A percentile compares a stretch with the other conserved stretches of the same genome.
Conservation (phyloP, 345 rosid genomes). For the Bretschneidera sinensis region DNA sequence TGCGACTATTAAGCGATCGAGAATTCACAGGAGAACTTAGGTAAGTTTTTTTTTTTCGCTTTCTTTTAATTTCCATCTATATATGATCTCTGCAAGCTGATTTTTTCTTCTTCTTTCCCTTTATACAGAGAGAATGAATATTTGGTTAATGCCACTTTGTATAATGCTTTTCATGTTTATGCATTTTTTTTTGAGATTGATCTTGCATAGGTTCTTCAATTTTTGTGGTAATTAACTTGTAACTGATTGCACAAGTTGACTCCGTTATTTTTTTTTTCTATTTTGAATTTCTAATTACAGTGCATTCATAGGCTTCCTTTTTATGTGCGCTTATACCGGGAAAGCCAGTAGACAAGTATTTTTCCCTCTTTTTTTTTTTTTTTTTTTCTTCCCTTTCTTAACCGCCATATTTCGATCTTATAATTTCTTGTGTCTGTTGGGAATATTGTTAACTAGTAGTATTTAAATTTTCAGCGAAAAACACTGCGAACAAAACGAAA, state of each 20-base stretch:
- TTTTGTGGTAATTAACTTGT: too few relatives aligned
- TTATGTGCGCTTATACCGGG: too few relatives aligned
- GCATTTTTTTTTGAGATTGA: neutral
- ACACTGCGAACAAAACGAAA: conserved; percentile 16
- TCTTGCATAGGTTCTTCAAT: neutral
- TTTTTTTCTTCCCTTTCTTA: too few relatives aligned
- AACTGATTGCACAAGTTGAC: too few relatives aligned
- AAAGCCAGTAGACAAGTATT: too few relatives aligned
- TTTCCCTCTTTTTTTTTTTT: too few relatives aligned
- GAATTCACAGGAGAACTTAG: neutral
- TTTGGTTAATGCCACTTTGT: too few relatives aligned
- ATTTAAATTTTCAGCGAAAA: neutral
- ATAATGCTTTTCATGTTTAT: neutral
- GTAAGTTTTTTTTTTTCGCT: conserved; percentile 3
- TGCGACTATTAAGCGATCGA: neutral
- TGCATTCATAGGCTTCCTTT: too few relatives aligned
- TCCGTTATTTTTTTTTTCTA: too few relatives aligned
- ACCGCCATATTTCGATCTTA: neutral
- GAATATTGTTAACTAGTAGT: too few relatives aligned
- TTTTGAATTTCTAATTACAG: too few relatives aligned
- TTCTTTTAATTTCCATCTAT: neutral
- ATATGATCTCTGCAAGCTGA: neutral
- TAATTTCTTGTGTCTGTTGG: neutral
- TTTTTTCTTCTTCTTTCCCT: neutral
- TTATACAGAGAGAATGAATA: neutral